A percentile compares a stretch with the other conserved stretches of the same genome.
Evolutionary conservation across 768 basidiomycete species (phyloP).

Genomic region (Tulasnella calospora): DNA sequence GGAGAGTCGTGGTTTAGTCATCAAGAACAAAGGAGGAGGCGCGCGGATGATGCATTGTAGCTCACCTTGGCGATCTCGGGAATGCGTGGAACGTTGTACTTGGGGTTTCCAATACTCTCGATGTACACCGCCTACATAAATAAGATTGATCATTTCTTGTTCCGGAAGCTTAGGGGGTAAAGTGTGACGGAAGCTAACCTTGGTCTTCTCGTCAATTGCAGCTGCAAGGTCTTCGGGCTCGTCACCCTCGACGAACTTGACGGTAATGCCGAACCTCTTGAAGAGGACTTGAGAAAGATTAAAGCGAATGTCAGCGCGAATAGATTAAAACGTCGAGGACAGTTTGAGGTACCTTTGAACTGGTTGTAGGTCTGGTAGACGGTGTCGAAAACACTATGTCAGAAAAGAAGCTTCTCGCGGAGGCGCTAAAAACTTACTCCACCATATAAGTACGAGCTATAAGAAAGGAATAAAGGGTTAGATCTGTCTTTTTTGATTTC

Average conservation of each 20-base stretch:
- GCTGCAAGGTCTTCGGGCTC: conserved; percentile 55
- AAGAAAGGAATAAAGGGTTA: not conserved
- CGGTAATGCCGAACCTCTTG: conserved; percentile 60
- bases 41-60: too few species aligned
- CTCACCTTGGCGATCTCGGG: conserved; percentile 61
- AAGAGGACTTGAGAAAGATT: conserved; percentile 47
- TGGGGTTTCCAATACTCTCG: conserved; percentile 77
- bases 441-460: conserved; percentile 60
- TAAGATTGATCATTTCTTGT: too few species aligned
- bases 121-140: conserved; percentile 55
- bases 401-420: not conserved
- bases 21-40: too few species aligned
- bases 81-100: conserved; percentile 63
- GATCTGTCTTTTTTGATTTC: not conserved
- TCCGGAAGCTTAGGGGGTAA: too few species aligned
- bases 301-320: too few species aligned
- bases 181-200: too few species aligned
- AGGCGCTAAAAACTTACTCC: conserved; percentile 45
- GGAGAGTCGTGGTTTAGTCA: not conserved
- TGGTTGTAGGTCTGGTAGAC: conserved; percentile 64
- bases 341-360: conserved; percentile 60
- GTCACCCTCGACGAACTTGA: conserved; percentile 56
- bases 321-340: too few species aligned
- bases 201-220: conserved; percentile 73
- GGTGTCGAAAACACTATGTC: not conserved